Evolutionary conservation across 306 rosid species (phyloP).

Genomic region (Malus orientalis): DNA sequence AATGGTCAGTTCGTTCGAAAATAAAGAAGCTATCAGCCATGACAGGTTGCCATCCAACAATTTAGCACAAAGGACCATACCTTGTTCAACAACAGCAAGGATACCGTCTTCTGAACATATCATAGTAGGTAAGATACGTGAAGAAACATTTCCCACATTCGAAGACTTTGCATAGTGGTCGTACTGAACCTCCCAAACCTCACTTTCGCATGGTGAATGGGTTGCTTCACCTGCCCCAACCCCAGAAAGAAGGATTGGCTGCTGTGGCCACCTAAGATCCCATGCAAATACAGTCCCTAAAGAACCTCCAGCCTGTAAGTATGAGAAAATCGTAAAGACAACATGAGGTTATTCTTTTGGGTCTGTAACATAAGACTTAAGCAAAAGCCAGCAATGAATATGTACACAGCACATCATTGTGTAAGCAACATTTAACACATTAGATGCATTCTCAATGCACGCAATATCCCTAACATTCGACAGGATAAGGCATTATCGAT

Average conservation of each 20-base stretch:
- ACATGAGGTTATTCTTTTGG: background rate
- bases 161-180: constrained; percentile 53
- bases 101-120: constrained; percentile 95
- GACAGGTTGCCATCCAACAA: constrained; percentile 6
- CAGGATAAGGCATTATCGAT: background rate
- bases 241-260: constrained; percentile 76
- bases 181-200: constrained; percentile 97
- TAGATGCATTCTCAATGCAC: too few relatives aligned
- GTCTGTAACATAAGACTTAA: background rate
- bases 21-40: background rate
- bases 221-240: constrained; percentile 43
- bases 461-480: too few relatives aligned
- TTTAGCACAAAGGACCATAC: constrained; percentile 27
- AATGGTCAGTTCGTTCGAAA: background rate
- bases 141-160: constrained; percentile 40
- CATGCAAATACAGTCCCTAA: constrained; percentile 87
- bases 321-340: background rate
- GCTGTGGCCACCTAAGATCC: constrained; percentile 91
- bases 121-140: constrained; percentile 70
- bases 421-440: too few relatives aligned
- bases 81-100: constrained; percentile 71
- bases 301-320: constrained; percentile 76
- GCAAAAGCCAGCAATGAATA: too few relatives aligned
- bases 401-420: too few relatives aligned
- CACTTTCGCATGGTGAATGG: constrained; percentile 66